These are phyloP conservation scores for Puya raimondii DNA, from an alignment of 176 grass and related monocot species.

Conservation along the genomic window DNA sequence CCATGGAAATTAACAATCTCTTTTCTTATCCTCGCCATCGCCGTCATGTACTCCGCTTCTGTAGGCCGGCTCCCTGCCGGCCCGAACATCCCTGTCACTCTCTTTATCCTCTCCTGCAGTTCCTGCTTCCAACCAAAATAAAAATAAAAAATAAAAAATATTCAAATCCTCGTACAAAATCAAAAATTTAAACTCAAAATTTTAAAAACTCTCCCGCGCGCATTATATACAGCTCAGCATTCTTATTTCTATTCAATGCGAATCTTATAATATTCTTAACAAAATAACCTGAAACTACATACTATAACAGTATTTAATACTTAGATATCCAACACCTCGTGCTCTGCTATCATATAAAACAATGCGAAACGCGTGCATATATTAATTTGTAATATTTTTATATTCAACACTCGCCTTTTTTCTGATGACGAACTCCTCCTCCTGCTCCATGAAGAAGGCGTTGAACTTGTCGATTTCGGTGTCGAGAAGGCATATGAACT, in stretches of 20 bases:
- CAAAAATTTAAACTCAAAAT: no score
- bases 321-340: no score
- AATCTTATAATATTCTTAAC: no score
- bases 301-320: no score
- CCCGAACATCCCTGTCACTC: constrained; percentile 14
- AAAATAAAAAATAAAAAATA: background rate
- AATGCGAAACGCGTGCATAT: no score
- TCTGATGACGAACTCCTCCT: constrained; percentile 86
- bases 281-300: no score
- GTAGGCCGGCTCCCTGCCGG: background rate
- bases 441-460: constrained; percentile 82
- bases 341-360: no score
- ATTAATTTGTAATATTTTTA: no score
- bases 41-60: constrained; percentile 26
- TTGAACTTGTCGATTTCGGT: constrained; percentile 91
- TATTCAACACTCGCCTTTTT: constrained; percentile 30
- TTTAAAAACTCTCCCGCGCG: no score
- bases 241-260: no score
- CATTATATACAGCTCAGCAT: no score
- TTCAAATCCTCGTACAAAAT: background rate
- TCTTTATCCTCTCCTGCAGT: constrained; percentile 51
- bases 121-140: constrained; percentile 19
- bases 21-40: constrained; percentile 31
- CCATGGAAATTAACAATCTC: constrained; percentile 78
- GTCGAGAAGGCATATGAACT: constrained; percentile 58